A percentile compares a stretch with the other conserved stretches of the same genome.
Evolutionary conservation across 2,329 filamentous ascomycete genomes (phyloP).

Genomic region (Teratosphaeria destructans): DNA sequence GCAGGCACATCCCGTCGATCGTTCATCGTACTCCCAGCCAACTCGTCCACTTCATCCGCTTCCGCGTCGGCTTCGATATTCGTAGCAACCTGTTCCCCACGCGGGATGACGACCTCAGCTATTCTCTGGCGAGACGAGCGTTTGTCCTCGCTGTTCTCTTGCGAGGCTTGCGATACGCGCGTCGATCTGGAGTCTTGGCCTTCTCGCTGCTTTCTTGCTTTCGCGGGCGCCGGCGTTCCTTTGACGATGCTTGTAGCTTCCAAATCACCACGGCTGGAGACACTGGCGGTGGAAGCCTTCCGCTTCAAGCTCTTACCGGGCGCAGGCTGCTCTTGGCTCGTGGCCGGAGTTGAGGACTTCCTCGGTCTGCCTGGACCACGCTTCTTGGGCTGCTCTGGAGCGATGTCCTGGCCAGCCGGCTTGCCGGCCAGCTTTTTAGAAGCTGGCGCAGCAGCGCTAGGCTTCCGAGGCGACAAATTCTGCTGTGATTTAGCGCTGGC

Average conservation of each 20-base stretch:
- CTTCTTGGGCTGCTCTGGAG: conserved; percentile 8
- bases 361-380: conserved; percentile 18
- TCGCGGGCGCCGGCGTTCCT: conserved; percentile 12
- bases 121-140: background rate
- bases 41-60: background rate
- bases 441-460: background rate
- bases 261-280: background rate
- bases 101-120: background rate
- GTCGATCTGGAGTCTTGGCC: conserved; percentile 8
- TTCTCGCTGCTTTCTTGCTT: conserved; percentile 15
- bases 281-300: conserved; percentile 16
- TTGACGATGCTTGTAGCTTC: conserved; percentile 7
- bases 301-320: conserved; percentile 16
- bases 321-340: conserved; percentile 2
- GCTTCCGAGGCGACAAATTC: background rate
- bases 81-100: background rate
- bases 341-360: conserved; percentile 11
- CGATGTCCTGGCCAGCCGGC: conserved; percentile 1
- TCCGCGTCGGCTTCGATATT: background rate
- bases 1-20: background rate
- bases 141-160: background rate
- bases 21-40: background rate
- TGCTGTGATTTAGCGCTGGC: background rate
- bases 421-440: conserved; percentile 2
- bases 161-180: conserved; percentile 2